Base-by-base conservation (phyloP, 2,329 filamentous ascomycete species). In the Fusarium napiforme region DNA sequence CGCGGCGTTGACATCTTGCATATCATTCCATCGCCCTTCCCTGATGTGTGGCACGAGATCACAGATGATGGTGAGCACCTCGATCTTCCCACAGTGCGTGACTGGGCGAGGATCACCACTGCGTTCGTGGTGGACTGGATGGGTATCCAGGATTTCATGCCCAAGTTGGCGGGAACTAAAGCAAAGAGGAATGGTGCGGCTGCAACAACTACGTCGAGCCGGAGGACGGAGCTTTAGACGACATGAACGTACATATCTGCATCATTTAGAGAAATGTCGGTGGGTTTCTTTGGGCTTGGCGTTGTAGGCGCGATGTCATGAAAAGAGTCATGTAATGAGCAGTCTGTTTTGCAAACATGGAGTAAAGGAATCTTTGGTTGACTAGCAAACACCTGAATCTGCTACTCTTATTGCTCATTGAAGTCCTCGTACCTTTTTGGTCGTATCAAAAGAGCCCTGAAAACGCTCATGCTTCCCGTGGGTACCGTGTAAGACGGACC, bases 111-210 rank as follows among this genome's bases (percentile, higher is more conserved):
- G 80, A 91, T 99, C 55, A 86, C 96, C 11, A 92, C 93, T 2
- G 95, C 91, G 0, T 99, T 98, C 84, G 89, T 91, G 39, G 92
- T 93, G 0, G 96, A 98, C 83, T 98, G 95, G 95, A 90, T 98
- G 89, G 95, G 97, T 74, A 82, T 98, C 69, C 83, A 83, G 28
- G 78, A 79, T 10, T 78, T 80, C 45, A 78, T 85, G 71, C 78
- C 82, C 16, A 79, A 79, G 71, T 63, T 70, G 60, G 50, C 63
- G 34, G 57, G 72, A 30, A 65, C 71, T 3, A 77, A 71, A 56
- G 69, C 75, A 16, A 79, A 78, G 69, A 76, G 77, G 57, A 79
- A 75, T 40, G 75, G 75, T 21, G 64, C 69, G 40, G 78, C 76
- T 40, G 72, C 60, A 32, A 75, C 62, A 55, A 72, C 69, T 15